Evolutionary conservation across 2,329 filamentous ascomycete genomes (phyloP).

Genomic region (Beauveria pseudobassiana): DNA sequence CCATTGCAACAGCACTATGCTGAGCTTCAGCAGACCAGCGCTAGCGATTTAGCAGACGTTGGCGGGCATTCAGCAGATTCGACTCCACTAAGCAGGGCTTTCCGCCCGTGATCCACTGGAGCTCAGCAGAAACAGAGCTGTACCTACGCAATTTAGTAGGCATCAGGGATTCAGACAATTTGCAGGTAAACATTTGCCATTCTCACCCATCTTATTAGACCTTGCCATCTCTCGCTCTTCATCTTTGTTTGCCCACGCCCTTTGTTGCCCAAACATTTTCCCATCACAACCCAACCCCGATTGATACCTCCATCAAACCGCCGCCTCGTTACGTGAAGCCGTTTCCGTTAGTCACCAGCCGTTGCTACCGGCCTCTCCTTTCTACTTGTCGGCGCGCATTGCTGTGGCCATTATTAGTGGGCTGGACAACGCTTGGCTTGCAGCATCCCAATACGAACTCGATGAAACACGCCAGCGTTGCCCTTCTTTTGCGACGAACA

Average conservation of each 20-base stretch:
- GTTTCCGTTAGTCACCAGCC: not conserved
- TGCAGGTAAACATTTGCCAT: too few relatives aligned
- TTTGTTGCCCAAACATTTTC: not conserved
- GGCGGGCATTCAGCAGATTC: not conserved
- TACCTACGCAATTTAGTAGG: too few relatives aligned
- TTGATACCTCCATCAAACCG: not conserved
- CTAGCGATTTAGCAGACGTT: not conserved
- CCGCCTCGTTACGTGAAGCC: too few relatives aligned
- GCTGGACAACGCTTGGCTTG: not conserved
- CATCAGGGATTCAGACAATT: too few relatives aligned
- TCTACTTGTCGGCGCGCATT: not conserved
- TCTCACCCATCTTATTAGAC: not conserved
- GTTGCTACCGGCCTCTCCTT: not conserved
- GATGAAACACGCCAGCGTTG: not conserved
- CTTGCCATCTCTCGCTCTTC: not conserved
- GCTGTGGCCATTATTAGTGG: slow-evolving; percentile 1
- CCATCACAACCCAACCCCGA: not conserved
- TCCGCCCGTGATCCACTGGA: not conserved
- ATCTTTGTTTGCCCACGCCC: not conserved
- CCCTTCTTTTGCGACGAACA: not conserved
- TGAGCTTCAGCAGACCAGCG: not conserved
- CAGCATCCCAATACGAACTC: not conserved
- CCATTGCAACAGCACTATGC: not conserved
- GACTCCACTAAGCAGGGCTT: not conserved
- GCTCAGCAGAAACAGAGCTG: not conserved